phyloP scores from a whole-genome alignment of 2,329 filamentous ascomycete species.

The Trichothecium sympodiale region DNA sequence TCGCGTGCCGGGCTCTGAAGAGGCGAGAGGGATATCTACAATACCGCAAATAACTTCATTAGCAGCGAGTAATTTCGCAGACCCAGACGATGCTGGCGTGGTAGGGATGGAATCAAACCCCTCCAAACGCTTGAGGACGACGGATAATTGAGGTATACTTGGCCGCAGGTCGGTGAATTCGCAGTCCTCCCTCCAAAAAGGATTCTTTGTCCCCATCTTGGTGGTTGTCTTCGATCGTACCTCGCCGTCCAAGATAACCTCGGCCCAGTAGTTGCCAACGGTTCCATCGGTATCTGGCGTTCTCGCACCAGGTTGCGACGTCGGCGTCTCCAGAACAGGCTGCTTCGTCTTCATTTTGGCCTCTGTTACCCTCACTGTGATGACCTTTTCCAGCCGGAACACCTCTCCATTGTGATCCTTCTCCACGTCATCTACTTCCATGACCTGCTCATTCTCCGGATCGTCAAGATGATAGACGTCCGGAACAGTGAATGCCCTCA shows the following conservation, averaged over 20 bases:
- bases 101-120: conserved; percentile 30
- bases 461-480: conserved; percentile 66
- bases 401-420: conserved; percentile 34
- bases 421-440: conserved; percentile 26
- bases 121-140: conserved; percentile 60
- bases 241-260: conserved; percentile 71
- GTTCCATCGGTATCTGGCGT: conserved; percentile 28
- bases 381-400: conserved; percentile 52
- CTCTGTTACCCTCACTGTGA: conserved; percentile 48
- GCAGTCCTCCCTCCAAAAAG: conserved; percentile 75
- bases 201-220: conserved; percentile 59
- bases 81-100: conserved; percentile 18
- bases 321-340: conserved; percentile 10
- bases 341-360: conserved; percentile 42
- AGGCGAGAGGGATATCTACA: conserved; percentile 73
- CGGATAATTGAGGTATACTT: conserved; percentile 54
- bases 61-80: conserved; percentile 25
- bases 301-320: conserved; percentile 1
- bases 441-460: conserved; percentile 28
- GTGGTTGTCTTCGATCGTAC: conserved; percentile 65
- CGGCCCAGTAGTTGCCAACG: conserved; percentile 63
- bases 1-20: conserved; percentile 58
- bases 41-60: conserved; percentile 51
- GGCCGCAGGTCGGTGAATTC: conserved; percentile 66
- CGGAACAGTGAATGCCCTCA: conserved; percentile 84